Evolutionary conservation across 345 rosid genomes (phyloP).

Genomic region (Populus tremula): DNA sequence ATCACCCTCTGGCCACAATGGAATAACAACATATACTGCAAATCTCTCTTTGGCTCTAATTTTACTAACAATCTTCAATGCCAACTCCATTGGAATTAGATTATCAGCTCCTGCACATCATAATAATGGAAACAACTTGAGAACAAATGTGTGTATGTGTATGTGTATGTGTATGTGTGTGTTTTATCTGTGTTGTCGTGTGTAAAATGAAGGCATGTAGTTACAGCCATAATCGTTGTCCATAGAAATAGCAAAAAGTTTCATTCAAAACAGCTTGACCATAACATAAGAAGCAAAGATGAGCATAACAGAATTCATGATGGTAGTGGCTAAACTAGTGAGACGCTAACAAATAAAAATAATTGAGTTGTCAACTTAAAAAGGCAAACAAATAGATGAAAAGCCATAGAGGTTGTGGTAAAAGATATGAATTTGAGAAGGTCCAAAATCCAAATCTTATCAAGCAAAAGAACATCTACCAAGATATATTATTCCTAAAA

Average conservation of each 20-base stretch:
- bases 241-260: background rate
- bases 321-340: background rate
- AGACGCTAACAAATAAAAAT: background rate
- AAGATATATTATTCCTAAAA: background rate
- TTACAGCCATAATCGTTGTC: background rate
- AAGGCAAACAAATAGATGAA: background rate
- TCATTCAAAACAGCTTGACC: background rate
- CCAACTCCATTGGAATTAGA: constrained; percentile 94
- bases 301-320: background rate
- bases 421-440: background rate
- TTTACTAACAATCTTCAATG: constrained; percentile 84
- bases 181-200: background rate
- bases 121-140: background rate
- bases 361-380: background rate
- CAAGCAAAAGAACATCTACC: background rate
- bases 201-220: background rate
- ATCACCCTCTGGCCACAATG: constrained; percentile 99
- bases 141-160: background rate
- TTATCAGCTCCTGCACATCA: constrained; percentile 80
- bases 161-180: background rate
- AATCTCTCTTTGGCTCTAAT: constrained; percentile 87
- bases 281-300: background rate
- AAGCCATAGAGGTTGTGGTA: background rate
- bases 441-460: background rate
- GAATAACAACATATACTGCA: constrained; percentile 78